Evolutionary conservation across 2,329 filamentous ascomycete species (phyloP).

Genomic region (Xylaria sp.): DNA sequence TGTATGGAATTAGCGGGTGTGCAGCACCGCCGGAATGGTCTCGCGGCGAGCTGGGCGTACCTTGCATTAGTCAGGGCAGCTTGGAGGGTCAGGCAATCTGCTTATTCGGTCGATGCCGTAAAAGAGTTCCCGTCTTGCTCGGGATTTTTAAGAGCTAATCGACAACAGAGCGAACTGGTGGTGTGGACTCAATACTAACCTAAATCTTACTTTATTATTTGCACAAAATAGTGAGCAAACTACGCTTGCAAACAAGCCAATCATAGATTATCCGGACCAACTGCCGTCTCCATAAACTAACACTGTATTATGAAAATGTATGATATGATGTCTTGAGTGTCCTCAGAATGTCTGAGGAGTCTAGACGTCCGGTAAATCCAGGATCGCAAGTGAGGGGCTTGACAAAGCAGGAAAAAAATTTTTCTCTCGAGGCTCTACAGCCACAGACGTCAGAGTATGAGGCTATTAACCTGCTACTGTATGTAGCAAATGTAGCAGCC

Average conservation of each 20-base stretch:
- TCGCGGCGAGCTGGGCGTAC: conserved; percentile 37
- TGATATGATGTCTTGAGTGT: conserved; percentile 21
- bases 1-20: conserved; percentile 11
- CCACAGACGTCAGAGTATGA: conserved; percentile 22
- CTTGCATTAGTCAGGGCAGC: conserved; percentile 38
- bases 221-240: background rate
- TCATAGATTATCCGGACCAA: background rate
- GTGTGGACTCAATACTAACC: conserved; percentile 12
- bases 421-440: conserved; percentile 9
- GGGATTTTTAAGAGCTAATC: conserved; percentile 18
- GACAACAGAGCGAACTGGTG: background rate
- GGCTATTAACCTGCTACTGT: conserved; percentile 3
- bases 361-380: background rate
- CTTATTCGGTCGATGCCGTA: conserved; percentile 34
- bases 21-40: conserved; percentile 26
- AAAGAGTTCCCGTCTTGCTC: conserved; percentile 20
- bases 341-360: background rate
- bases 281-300: background rate
- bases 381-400: conserved; percentile 17
- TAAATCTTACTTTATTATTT: background rate
- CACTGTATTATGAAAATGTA: conserved; percentile 1
- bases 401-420: conserved; percentile 14
- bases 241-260: background rate
- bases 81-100: conserved; percentile 35
- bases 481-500: conserved; percentile 1